These are phyloP conservation scores for Coemansia sp. DNA, from an alignment of 192 early-diverging fungal genomes.

Conservation along the genomic window DNA sequence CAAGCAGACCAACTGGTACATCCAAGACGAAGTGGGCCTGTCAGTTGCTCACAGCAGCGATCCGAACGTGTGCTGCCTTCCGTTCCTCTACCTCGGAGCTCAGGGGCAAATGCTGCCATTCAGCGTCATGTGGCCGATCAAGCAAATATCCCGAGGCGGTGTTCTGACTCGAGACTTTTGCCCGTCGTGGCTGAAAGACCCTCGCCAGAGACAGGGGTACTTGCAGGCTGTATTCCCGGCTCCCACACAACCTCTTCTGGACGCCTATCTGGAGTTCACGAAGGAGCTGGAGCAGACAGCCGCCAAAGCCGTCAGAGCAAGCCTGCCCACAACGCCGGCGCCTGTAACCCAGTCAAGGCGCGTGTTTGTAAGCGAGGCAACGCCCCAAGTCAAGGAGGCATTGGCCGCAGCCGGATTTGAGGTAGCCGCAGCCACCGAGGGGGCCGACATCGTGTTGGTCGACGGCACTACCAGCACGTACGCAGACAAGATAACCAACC, in stretches of 20 bases:
- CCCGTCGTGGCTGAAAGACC: constrained; percentile 56
- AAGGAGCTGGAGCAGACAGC: constrained; percentile 23
- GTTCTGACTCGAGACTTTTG: constrained; percentile 59
- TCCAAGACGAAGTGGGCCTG: constrained; percentile 64
- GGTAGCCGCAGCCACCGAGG: constrained; percentile 6
- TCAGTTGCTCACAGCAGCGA: constrained; percentile 59
- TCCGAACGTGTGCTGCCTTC: constrained; percentile 62
- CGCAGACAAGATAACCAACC: constrained; percentile 14
- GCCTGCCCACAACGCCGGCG: constrained; percentile 4
- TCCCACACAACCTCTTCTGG: constrained; percentile 37
- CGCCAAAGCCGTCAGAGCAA: constrained; percentile 6
- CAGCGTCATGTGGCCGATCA: constrained; percentile 65
- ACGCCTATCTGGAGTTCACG: constrained; percentile 25
- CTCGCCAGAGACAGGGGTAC: constrained; percentile 55
- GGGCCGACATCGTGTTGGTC: constrained; percentile 44
- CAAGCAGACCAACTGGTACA: constrained; percentile 46
- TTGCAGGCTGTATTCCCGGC: constrained; percentile 49
- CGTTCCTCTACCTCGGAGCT: constrained; percentile 61
- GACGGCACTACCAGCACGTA: constrained; percentile 6
- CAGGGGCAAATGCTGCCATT: constrained; percentile 58
- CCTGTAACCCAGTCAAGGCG: constrained; percentile 3
- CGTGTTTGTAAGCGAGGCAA: constrained; percentile 25
- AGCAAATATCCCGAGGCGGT: constrained; percentile 54
- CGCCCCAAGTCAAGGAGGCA: constrained; percentile 4
- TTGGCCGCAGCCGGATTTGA: constrained; percentile 17